phyloP scores from a whole-genome alignment of 768 basidiomycete species.

The Leccinellum rugosiceps region DNA sequence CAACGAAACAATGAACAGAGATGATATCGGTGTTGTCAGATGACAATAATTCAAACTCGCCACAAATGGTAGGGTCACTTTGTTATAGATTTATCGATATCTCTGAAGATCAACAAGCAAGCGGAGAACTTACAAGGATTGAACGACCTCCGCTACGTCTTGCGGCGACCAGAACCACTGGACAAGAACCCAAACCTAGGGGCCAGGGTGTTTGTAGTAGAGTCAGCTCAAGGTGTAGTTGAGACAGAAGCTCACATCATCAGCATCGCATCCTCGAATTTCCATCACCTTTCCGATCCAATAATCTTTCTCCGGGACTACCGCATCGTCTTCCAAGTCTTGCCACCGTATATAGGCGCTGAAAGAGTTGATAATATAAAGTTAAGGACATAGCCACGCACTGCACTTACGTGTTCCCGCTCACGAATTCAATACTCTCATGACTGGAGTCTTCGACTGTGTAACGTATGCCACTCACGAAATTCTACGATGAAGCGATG shows the following conservation, averaged over 20 bases:
- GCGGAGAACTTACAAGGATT: slow-evolving; percentile 45
- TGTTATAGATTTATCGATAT: not conserved
- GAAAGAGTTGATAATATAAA: not conserved
- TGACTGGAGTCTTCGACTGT: slow-evolving; percentile 17
- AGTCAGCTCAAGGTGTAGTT: not conserved
- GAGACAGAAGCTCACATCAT: slow-evolving; percentile 24
- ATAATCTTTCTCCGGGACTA: slow-evolving; percentile 36
- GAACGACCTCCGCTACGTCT: slow-evolving; percentile 44
- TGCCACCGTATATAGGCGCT: slow-evolving; percentile 35
- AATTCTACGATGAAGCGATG: not conserved
- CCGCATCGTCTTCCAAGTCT: not conserved
- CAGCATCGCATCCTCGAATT: slow-evolving; percentile 35
- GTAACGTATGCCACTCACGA: not conserved
- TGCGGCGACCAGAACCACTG: slow-evolving; percentile 54
- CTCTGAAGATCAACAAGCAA: not conserved
- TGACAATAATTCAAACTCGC: slow-evolving; percentile 45
- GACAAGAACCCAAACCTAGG: slow-evolving; percentile 50
- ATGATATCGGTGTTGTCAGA: slow-evolving; percentile 51
- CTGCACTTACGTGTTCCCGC: slow-evolving; percentile 34
- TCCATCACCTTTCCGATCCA: slow-evolving; percentile 53
- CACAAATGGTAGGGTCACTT: slow-evolving; percentile 41
- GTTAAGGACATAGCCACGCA: not conserved
- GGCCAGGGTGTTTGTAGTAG: not conserved
- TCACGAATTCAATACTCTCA: slow-evolving; percentile 23
- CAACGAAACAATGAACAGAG: slow-evolving; percentile 42